These are phyloP conservation scores for Rutstroemia sp. DNA, from an alignment of 2,329 filamentous ascomycete genomes.

Conservation along the genomic window DNA sequence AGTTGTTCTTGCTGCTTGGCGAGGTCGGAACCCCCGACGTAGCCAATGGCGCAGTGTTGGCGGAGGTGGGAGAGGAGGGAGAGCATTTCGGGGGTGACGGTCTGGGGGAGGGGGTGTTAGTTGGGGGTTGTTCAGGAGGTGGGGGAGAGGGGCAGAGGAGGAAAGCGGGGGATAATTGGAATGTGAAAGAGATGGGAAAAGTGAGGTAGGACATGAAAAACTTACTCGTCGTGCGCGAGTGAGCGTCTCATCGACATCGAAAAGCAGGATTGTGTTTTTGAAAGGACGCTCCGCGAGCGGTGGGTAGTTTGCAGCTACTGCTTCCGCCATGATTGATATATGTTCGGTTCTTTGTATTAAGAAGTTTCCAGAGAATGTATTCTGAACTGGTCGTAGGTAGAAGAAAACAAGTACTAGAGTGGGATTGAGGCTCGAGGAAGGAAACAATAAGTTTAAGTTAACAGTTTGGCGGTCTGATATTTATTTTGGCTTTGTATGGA, in stretches of 20 bases:
- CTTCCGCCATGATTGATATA: not conserved
- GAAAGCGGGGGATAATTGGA: not conserved
- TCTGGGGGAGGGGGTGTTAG: slow-evolving; percentile 34
- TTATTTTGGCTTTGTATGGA: not conserved
- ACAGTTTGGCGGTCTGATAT: not conserved
- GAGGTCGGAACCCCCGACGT: slow-evolving; percentile 87
- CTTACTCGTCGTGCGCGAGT: slow-evolving; percentile 72
- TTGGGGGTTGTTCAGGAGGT: not conserved
- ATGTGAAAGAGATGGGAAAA: not conserved
- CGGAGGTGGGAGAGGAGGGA: slow-evolving; percentile 71
- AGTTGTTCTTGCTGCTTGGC: slow-evolving; percentile 95
- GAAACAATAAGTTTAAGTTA: not conserved
- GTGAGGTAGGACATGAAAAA: slow-evolving; percentile 9
- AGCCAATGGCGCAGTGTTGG: slow-evolving; percentile 82
- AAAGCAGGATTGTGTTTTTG: slow-evolving; percentile 89
- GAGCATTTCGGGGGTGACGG: slow-evolving; percentile 74
- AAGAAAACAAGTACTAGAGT: not conserved
- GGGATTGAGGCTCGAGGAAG: not conserved
- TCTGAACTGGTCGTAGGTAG: too few relatives aligned
- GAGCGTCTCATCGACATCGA: slow-evolving; percentile 93
- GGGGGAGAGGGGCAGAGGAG: not conserved
- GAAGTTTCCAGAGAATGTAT: too few relatives aligned
- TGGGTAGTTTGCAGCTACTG: slow-evolving; percentile 36
- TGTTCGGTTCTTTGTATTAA: not conserved
- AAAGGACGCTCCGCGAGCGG: slow-evolving; percentile 76